These are phyloP conservation scores for Dendrocalamus sinicus DNA, from an alignment of 176 grass and related monocot genomes.

Conservation along the genomic window DNA sequence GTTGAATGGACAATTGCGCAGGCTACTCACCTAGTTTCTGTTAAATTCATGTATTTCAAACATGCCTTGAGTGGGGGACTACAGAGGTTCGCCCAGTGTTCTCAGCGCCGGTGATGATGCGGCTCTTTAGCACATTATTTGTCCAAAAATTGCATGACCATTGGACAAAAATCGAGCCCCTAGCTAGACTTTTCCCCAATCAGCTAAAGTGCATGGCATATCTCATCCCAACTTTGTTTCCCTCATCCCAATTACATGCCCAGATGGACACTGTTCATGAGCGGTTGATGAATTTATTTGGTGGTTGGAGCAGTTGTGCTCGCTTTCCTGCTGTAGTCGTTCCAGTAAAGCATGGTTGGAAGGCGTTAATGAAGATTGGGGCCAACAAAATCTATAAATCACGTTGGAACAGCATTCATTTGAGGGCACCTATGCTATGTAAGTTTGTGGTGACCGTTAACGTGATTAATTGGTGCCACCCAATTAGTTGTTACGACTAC, in stretches of 20 bases:
- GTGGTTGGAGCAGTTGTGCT: conserved; percentile 8
- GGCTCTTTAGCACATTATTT: too few relatives aligned
- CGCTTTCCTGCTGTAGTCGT: background rate
- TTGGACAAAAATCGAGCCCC: background rate
- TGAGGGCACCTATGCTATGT: background rate
- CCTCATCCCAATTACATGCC: background rate
- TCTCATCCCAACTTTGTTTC: background rate
- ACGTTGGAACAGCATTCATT: background rate
- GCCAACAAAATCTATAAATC: background rate
- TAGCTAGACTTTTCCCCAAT: too few relatives aligned
- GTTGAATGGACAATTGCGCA: too few relatives aligned
- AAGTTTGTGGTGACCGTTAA: background rate
- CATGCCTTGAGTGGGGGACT: too few relatives aligned
- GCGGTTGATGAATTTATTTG: conserved; percentile 4
- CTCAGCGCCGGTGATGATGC: too few relatives aligned
- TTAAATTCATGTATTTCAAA: too few relatives aligned
- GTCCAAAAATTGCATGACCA: too few relatives aligned
- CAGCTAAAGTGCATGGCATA: background rate
- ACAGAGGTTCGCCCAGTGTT: too few relatives aligned
- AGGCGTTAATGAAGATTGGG: background rate
- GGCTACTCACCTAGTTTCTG: too few relatives aligned
- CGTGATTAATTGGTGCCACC: background rate
- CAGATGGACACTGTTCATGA: background rate
- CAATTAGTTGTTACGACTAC: background rate
- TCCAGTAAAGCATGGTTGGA: background rate